Evolutionary conservation across 2,329 filamentous ascomycete genomes (phyloP).

Genomic region (Xylaria digitata): DNA sequence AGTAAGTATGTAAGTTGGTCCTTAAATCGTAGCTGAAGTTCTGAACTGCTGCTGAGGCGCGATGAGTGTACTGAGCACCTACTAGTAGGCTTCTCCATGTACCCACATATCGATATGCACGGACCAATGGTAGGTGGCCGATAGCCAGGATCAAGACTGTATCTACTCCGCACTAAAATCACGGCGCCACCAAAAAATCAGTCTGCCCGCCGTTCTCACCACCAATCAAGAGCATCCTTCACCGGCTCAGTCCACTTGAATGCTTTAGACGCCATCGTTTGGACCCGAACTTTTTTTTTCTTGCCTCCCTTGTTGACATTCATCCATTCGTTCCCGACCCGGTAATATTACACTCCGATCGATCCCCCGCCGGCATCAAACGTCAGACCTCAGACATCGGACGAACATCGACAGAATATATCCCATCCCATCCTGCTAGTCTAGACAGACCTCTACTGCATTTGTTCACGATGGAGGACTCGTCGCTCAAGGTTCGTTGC

Average conservation of each 20-base stretch:
- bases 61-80: too few relatives aligned
- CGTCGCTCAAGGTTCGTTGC: slow-evolving; percentile 60
- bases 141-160: slow-evolving; percentile 38
- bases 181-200: slow-evolving; percentile 39
- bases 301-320: slow-evolving; percentile 19
- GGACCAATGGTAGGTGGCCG: slow-evolving; percentile 20
- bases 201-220: slow-evolving; percentile 21
- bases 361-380: slow-evolving; percentile 3
- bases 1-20: too few relatives aligned
- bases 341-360: background rate
- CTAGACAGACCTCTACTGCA: background rate
- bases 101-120: background rate
- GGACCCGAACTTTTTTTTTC: slow-evolving; percentile 43
- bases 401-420: background rate
- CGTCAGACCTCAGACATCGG: slow-evolving; percentile 18
- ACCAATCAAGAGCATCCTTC: slow-evolving; percentile 34
- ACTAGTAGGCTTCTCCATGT: too few relatives aligned
- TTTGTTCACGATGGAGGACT: slow-evolving; percentile 54
- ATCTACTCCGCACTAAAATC: slow-evolving; percentile 43
- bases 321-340: background rate
- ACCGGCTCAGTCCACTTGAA: slow-evolving; percentile 26
- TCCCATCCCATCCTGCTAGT: background rate
- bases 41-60: too few relatives aligned
- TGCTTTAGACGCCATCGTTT: slow-evolving; percentile 13
- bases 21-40: too few relatives aligned